phyloP scores from a whole-genome alignment of 108 stramenopile genomes.

The Stephanodiscus minutulus region DNA sequence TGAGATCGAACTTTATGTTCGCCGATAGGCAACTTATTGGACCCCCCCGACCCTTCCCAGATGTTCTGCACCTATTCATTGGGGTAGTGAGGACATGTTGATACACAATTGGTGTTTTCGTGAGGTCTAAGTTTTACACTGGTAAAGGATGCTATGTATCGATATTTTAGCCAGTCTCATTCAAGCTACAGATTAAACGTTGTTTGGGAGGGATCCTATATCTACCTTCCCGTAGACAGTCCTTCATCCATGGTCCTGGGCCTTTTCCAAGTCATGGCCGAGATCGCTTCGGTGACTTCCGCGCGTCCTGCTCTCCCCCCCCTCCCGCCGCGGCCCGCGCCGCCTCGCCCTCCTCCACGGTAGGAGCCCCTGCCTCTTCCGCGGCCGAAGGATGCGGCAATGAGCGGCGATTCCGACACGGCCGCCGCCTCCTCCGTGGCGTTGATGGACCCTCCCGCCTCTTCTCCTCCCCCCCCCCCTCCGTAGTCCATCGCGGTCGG shows the following conservation, averaged over 20 bases:
- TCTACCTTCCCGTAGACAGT: conserved; percentile 20
- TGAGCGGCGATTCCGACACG: conserved; percentile 50
- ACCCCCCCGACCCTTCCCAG: too few species aligned
- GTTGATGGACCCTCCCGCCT: conserved; percentile 31
- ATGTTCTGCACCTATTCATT: too few species aligned
- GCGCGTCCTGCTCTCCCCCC: conserved; percentile 45
- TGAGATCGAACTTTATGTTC: too few species aligned
- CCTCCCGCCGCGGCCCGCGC: conserved; percentile 48
- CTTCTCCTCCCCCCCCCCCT: conserved; percentile 10
- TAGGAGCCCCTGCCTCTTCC: conserved; percentile 41
- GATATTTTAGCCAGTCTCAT: too few species aligned
- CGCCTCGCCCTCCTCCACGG: conserved; percentile 9
- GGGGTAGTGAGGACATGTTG: too few species aligned
- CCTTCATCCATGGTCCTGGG: conserved; percentile 54
- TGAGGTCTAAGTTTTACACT: too few species aligned
- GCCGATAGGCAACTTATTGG: too few species aligned
- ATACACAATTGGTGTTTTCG: too few species aligned
- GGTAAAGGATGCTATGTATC: too few species aligned
- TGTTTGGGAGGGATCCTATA: too few species aligned
- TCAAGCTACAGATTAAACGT: too few species aligned
- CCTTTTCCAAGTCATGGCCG: conserved; percentile 79
- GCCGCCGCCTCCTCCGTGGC: conserved; percentile 51
- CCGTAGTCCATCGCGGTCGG: conserved; percentile 14
- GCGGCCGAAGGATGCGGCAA: conserved; percentile 44
- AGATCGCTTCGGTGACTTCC: conserved; percentile 64